These are phyloP conservation scores for Tephrocybe rancida DNA, from an alignment of 768 basidiomycete genomes.

Conservation along the genomic window DNA sequence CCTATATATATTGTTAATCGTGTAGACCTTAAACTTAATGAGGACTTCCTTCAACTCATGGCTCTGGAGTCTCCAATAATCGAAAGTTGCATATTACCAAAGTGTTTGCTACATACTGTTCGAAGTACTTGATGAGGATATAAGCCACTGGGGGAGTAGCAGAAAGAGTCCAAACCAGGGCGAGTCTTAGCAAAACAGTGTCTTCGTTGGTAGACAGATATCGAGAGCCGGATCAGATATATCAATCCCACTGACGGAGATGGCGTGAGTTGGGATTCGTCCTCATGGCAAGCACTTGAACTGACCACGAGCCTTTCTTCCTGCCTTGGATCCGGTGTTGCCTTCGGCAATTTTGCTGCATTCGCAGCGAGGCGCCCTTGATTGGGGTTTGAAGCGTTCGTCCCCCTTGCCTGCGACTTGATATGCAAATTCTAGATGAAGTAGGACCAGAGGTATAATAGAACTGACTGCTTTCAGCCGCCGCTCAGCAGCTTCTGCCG, in stretches of 20 bases:
- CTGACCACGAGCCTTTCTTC: conserved; percentile 31
- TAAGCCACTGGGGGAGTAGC: no score
- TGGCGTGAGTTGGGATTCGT: conserved; percentile 11
- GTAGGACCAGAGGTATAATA: conserved; percentile 11
- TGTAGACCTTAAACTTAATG: conserved; percentile 15
- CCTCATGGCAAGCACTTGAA: conserved; percentile 12
- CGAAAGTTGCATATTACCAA: no score
- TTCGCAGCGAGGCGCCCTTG: conserved; percentile 48
- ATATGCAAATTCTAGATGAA: conserved; percentile 20
- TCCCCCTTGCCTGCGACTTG: conserved; percentile 47
- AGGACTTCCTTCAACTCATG: no score
- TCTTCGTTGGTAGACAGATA: no score
- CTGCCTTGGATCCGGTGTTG: conserved; percentile 33
- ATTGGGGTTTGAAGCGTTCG: conserved; percentile 46
- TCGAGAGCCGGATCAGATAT: no score
- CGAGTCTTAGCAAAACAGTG: no score
- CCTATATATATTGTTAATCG: no score
- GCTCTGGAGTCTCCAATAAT: no score
- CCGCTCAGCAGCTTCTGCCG: conserved; percentile 65
- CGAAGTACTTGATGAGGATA: no score
- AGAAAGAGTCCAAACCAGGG: no score
- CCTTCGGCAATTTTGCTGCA: conserved; percentile 40
- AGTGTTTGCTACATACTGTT: no score
- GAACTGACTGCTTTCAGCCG: conserved; percentile 55
- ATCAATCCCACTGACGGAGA: conserved; percentile 4